Conservation (phyloP, 1,139 yeast genomes). For the Pneumocystis wakefieldiae region DNA sequence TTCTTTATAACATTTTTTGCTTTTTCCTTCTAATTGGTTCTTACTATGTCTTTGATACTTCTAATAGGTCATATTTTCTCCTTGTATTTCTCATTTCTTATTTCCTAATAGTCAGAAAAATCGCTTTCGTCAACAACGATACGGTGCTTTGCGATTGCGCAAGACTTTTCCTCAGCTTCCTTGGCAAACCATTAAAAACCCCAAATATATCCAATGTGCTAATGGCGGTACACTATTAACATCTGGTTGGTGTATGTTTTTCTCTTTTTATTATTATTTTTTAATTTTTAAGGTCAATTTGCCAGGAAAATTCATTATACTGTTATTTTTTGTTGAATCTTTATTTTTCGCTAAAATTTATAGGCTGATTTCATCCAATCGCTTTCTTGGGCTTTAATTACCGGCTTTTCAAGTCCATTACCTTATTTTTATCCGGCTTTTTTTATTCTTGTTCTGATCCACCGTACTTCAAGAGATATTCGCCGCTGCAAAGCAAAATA, state of each 20-base stretch:
- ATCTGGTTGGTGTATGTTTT: conserved; percentile 69
- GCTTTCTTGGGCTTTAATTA: conserved; percentile 77
- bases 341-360: neutral
- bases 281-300: conserved; percentile 22
- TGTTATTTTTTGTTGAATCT: conserved; percentile 21
- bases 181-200: conserved; percentile 62
- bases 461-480: conserved; percentile 77
- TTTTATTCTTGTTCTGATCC: conserved; percentile 72
- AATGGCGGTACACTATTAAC: conserved; percentile 73
- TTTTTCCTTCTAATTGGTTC: conserved; percentile 47
- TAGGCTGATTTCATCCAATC: conserved; percentile 67
- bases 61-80: conserved; percentile 30
- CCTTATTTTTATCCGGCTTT: conserved; percentile 94
- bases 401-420: conserved; percentile 76
- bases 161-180: conserved; percentile 91
- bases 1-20: conserved; percentile 40
- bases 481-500: conserved; percentile 72
- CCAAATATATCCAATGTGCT: conserved; percentile 67
- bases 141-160: conserved; percentile 62
- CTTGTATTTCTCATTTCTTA: neutral
- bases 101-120: conserved; percentile 59
- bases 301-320: conserved; percentile 94
- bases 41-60: conserved; percentile 86
- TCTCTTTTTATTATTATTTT: conserved; percentile 17
- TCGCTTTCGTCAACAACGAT: conserved; percentile 71